These are phyloP conservation scores for Medicago lupulina DNA, from an alignment of 306 rosid genomes.

Conservation along the genomic window DNA sequence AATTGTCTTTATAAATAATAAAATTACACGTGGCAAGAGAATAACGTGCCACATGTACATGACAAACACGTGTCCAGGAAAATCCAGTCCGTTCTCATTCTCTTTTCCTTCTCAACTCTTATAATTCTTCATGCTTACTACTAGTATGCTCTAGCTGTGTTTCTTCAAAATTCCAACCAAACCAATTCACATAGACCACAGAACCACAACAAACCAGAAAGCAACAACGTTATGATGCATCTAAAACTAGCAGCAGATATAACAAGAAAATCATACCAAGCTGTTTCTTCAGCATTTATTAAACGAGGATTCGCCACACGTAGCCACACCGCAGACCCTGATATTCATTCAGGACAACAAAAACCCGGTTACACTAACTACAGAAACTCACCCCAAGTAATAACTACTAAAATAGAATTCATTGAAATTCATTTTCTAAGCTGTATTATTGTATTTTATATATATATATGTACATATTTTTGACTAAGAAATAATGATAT, in stretches of 20 bases:
- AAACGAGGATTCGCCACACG: slow-evolving; percentile 48
- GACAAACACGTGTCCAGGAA: slow-evolving; percentile 40
- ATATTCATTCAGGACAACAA: slow-evolving; percentile 58
- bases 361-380: slow-evolving; percentile 52
- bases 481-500: background rate
- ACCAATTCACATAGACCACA: background rate
- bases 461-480: background rate
- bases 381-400: slow-evolving; percentile 50
- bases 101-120: background rate
- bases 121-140: background rate
- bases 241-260: slow-evolving; percentile 43
- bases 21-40: slow-evolving; percentile 37
- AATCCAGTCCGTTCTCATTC: slow-evolving; percentile 39
- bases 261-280: slow-evolving; percentile 33
- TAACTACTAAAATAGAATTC: background rate
- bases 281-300: slow-evolving; percentile 15
- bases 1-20: background rate
- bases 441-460: background rate
- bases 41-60: slow-evolving; percentile 46
- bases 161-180: background rate
- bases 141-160: background rate
- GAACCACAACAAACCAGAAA: background rate
- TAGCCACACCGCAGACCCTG: slow-evolving; percentile 62
- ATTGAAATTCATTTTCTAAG: background rate
- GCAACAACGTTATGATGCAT: slow-evolving; percentile 49